Evolutionary conservation across 345 rosid genomes (phyloP), one percentile per base, ranked within the genome.

Genomic region (Citrus maxima): DNA sequence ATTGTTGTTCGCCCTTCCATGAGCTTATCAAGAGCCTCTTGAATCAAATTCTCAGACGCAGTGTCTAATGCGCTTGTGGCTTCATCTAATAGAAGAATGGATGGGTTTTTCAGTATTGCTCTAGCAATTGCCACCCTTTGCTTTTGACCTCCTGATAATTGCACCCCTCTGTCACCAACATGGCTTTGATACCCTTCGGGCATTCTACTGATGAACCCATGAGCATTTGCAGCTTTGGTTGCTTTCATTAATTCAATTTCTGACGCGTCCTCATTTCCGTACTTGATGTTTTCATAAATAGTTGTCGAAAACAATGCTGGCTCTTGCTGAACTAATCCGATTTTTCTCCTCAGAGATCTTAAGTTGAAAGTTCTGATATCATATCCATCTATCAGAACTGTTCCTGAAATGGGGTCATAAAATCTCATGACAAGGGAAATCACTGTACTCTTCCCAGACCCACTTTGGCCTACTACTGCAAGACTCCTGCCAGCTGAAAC

Each of bases 111-210:
- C 12, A 91, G 77, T 30, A 95, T 88, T 12, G 97, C 97, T 79
- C 97, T 84, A 0, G 97, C 97, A 7, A 93, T 93, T 12, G 97
- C 97, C 61, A 93, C 93, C 82, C 97, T 88, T 71, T 93, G 98
- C 79, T 93, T 93, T 83, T 93, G 98, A 14, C 94, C 98, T 18
- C 97, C 98, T 54, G 98, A 95, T 81, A 93, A 77, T 71, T 95
- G 97, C 74, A 90, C 79, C 24, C 98, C 97, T 49, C 89, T 87
- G 19, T 95, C 89, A 14, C 98, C 98, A 3, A 90, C 98, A 59
- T 89, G 77, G 8, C 97, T 95, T 38, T 86, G 55, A 80, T 95
- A 95, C 12, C 98, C 97, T 40, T 90, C 85, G 6, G 92, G 90
- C 93, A 95, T 88, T 81, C 82, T 86, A 84, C 84, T 88, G 75